These are phyloP conservation scores for Yamadazyma sp. DNA, from an alignment of 1,139 yeast genomes.

Conservation along the genomic window DNA sequence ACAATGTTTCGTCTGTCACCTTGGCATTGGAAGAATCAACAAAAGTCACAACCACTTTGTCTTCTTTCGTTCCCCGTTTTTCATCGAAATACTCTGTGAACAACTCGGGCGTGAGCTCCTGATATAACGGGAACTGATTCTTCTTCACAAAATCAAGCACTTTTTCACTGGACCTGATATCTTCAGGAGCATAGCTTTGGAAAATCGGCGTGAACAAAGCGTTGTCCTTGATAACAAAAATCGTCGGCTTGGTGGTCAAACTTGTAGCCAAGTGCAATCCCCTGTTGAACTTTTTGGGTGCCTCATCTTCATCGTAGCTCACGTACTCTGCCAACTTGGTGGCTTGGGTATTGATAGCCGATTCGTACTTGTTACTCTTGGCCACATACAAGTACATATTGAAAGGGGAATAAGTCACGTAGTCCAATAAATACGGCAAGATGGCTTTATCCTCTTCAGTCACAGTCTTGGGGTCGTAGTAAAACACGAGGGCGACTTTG, in stretches of 20 bases:
- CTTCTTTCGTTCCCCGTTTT: constrained; percentile 18
- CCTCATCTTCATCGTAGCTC: constrained; percentile 34
- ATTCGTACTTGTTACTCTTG: constrained; percentile 43
- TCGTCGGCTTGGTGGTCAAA: constrained; percentile 59
- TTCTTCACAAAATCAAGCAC: constrained; percentile 50
- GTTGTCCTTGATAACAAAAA: constrained; percentile 59
- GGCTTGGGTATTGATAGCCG: constrained; percentile 43
- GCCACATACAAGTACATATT: constrained; percentile 55
- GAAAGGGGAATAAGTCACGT: constrained; percentile 52
- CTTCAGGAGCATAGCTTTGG: constrained; percentile 64
- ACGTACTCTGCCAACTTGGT: constrained; percentile 39
- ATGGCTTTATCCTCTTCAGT: constrained; percentile 62
- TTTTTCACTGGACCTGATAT: constrained; percentile 49
- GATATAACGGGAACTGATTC: constrained; percentile 50
- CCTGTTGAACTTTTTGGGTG: constrained; percentile 34
- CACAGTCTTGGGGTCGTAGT: constrained; percentile 51
- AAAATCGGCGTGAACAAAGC: constrained; percentile 51
- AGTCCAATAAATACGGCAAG: constrained; percentile 59
- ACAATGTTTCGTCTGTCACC: constrained; percentile 36
- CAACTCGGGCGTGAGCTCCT: constrained; percentile 47
- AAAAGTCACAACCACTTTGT: constrained; percentile 55
- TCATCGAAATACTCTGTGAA: constrained; percentile 38
- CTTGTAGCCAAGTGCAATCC: constrained; percentile 52
- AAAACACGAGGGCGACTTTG: constrained; percentile 51
- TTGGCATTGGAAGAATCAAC: constrained; percentile 45